These are phyloP conservation scores for Thielaviopsis ethacetica DNA, from an alignment of 2,329 filamentous ascomycete genomes.

Conservation along the genomic window DNA sequence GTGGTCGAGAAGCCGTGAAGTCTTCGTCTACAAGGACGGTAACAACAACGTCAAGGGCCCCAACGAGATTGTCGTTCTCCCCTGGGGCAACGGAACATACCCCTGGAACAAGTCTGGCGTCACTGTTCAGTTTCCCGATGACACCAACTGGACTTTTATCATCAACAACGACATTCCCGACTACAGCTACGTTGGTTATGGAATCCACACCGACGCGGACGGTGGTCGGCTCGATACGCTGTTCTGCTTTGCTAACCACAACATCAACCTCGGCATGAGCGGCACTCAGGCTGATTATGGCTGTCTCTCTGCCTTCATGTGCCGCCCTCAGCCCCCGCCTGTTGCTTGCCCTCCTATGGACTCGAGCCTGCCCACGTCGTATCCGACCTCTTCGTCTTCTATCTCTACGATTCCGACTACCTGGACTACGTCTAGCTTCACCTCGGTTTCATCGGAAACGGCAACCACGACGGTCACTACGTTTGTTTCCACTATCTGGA, in stretches of 20 bases:
- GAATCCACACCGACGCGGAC: neutral
- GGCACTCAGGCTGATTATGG: neutral
- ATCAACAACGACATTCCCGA: slow-evolving; percentile 4
- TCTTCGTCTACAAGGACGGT: neutral
- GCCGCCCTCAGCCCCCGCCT: neutral
- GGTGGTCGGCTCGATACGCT: slow-evolving; percentile 3
- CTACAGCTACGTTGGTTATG: slow-evolving; percentile 6
- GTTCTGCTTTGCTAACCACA: slow-evolving; percentile 1
- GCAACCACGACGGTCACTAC: neutral
- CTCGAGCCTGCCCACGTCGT: neutral
- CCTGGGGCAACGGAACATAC: neutral
- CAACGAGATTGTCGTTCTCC: neutral
- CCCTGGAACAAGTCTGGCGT: slow-evolving; percentile 4
- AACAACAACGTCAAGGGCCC: neutral
- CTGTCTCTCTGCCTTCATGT: slow-evolving; percentile 5
- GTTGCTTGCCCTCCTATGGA: slow-evolving; percentile 1
- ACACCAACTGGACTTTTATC: slow-evolving; percentile 3
- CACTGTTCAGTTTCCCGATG: slow-evolving; percentile 2
- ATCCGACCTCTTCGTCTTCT: neutral
- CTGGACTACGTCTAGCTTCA: neutral
- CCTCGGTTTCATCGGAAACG: neutral
- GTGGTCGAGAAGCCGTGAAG: slow-evolving; percentile 2
- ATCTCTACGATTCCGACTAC: neutral
- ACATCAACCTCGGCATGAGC: neutral
- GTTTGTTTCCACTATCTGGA: neutral